These are phyloP conservation scores for Triticum monococcum DNA, from an alignment of 176 grass and related monocot genomes.

Conservation along the genomic window DNA sequence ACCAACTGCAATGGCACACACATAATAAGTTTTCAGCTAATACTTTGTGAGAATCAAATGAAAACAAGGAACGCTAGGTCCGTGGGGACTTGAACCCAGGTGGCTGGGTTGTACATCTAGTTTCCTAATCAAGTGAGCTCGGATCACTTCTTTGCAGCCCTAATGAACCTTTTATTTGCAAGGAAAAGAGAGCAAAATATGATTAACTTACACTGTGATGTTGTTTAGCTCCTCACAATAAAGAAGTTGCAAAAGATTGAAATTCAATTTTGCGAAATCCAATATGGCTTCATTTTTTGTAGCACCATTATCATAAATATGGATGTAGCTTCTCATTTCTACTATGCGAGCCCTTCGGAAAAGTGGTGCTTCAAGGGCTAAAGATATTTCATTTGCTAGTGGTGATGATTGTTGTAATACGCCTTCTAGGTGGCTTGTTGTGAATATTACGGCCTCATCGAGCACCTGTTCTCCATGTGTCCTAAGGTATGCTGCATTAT, in stretches of 20 bases:
- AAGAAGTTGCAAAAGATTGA: slow-evolving; percentile 53
- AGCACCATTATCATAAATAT: slow-evolving; percentile 30
- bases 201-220: slow-evolving; percentile 30
- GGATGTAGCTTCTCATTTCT: slow-evolving; percentile 41
- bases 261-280: slow-evolving; percentile 48
- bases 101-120: background rate
- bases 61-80: background rate
- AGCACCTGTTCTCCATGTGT: slow-evolving; percentile 27
- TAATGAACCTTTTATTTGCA: background rate
- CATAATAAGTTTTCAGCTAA: background rate
- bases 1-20: background rate
- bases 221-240: slow-evolving; percentile 43
- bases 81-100: background rate
- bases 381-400: background rate
- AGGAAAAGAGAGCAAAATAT: background rate
- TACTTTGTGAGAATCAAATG: background rate
- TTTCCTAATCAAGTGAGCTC: background rate
- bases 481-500: slow-evolving; percentile 37
- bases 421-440: slow-evolving; percentile 15
- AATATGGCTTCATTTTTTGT: slow-evolving; percentile 27
- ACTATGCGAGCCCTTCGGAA: slow-evolving; percentile 27
- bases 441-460: slow-evolving; percentile 33
- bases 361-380: slow-evolving; percentile 23
- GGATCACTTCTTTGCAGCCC: background rate
- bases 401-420: background rate